Evolutionary conservation across 192 early-diverging fungal species (phyloP).

Genomic region (Podila verticillata): DNA sequence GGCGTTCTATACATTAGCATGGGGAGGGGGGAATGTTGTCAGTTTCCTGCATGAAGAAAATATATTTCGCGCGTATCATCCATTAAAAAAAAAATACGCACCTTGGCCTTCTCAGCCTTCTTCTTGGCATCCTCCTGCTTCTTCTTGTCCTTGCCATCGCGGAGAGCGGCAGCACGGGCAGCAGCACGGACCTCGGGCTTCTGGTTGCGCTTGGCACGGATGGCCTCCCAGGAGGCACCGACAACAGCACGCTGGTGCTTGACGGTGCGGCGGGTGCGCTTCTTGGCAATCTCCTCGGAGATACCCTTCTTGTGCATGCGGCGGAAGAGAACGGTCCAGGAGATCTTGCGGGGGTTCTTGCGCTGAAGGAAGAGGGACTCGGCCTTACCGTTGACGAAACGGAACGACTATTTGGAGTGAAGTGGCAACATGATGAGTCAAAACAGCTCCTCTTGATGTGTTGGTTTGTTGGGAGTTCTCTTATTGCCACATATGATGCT

Average conservation of each 20-base stretch:
- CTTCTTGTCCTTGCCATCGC: conserved; percentile 94
- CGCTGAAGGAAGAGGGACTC: conserved; percentile 98
- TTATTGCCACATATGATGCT: no score
- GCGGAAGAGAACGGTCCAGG: conserved; percentile 97
- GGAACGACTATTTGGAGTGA: conserved; percentile 75
- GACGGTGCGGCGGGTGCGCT: conserved; percentile 92
- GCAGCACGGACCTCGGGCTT: conserved; percentile 96
- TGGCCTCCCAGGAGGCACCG: conserved; percentile 94
- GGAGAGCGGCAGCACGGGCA: conserved; percentile 84
- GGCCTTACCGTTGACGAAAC: conserved; percentile 96
- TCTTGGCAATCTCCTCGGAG: conserved; percentile 95
- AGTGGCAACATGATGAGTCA: no score
- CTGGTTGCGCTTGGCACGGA: conserved; percentile 97
- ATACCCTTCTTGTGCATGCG: conserved; percentile 99
- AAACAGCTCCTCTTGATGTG: no score
- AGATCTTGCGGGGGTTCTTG: conserved; percentile 97
- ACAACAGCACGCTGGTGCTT: conserved; percentile 97
- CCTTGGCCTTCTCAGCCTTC: conserved; percentile 87
- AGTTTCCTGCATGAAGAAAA: no score
- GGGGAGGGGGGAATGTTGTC: no score
- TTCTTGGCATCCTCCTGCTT: conserved; percentile 87
- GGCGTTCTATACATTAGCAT: conserved; percentile 54
- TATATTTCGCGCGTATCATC: no score
- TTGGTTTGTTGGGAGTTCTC: no score
- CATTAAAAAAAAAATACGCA: no score